Percentiles rank a stretch among this genome's conserved stretches.
These are phyloP conservation scores for Fremontodendron californicum DNA, from an alignment of 345 rosid species.

Conservation along the genomic window DNA sequence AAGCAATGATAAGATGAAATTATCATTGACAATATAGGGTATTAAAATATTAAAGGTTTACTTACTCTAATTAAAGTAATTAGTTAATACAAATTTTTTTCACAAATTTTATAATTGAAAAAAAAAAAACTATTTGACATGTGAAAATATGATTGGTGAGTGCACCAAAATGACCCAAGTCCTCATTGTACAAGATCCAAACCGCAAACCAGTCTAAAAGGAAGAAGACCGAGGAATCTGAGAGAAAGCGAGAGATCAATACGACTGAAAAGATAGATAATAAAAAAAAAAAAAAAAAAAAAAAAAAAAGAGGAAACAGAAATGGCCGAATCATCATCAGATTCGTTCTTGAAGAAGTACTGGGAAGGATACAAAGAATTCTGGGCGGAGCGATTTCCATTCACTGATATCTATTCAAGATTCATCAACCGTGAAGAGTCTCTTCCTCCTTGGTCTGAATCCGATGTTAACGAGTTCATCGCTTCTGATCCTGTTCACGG, in stretches of 20 bases:
- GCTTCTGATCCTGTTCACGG: conserved; percentile 83
- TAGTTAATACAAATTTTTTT: no score
- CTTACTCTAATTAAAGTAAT: no score
- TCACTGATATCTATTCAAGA: conserved; percentile 52
- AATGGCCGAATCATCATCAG: conserved; percentile 39
- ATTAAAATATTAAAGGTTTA: no score
- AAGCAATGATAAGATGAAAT: no score
- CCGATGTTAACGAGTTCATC: conserved; percentile 76
- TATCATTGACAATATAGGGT: no score
- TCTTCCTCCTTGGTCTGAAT: conserved; percentile 71
- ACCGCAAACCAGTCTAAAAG: neutral
- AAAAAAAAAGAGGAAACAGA: neutral
- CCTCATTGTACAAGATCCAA: neutral
- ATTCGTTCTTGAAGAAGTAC: conserved; percentile 37
- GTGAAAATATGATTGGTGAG: neutral
- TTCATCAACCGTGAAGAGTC: conserved; percentile 54
- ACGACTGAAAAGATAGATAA: neutral
- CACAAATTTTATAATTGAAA: no score
- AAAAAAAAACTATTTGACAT: neutral
- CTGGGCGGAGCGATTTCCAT: conserved; percentile 57
- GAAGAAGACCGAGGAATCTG: neutral
- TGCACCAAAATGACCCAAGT: neutral
- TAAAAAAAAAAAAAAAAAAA: neutral
- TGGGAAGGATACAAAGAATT: conserved; percentile 62
- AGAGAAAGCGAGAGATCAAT: neutral